phyloP scores from a whole-genome alignment of 495 filamentous ascomycete genomes.

The Rusavskia elegans region DNA sequence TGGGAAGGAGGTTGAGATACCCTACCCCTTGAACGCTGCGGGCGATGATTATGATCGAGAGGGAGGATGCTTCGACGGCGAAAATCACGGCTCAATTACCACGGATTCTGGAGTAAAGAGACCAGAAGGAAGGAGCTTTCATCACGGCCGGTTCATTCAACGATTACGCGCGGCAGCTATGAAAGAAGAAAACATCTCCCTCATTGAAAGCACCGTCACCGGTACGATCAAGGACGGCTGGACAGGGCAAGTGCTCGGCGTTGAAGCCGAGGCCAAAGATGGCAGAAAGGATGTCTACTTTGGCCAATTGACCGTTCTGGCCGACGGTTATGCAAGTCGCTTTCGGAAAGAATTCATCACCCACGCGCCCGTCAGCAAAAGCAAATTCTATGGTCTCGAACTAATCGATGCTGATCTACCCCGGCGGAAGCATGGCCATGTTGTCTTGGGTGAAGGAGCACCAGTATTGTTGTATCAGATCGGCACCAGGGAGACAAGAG shows the following conservation, averaged over 20 bases:
- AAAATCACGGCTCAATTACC: conserved; percentile 14
- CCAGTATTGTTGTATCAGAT: conserved; percentile 95
- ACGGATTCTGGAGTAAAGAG: conserved; percentile 12
- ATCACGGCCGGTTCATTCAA: conserved; percentile 72
- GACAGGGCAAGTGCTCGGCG: conserved; percentile 53
- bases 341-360: conserved; percentile 71
- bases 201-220: conserved; percentile 57
- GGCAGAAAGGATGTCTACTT: conserved; percentile 59
- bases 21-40: conserved; percentile 37
- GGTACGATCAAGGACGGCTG: conserved; percentile 41
- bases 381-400: conserved; percentile 84
- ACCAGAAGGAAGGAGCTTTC: conserved; percentile 58
- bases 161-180: conserved; percentile 54
- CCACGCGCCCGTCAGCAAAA: conserved; percentile 51
- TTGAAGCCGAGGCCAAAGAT: conserved; percentile 47
- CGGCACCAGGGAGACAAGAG: conserved; percentile 82
- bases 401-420: conserved; percentile 75
- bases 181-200: conserved; percentile 50
- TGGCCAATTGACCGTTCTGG: conserved; percentile 69
- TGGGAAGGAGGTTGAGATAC: conserved; percentile 59
- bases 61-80: not conserved
- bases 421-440: conserved; percentile 60
- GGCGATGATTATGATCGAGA: not conserved
- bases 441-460: conserved; percentile 61
- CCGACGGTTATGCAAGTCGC: conserved; percentile 86